Evolutionary conservation across 345 rosid genomes (phyloP).

Genomic region (Rhodamnia argentea): DNA sequence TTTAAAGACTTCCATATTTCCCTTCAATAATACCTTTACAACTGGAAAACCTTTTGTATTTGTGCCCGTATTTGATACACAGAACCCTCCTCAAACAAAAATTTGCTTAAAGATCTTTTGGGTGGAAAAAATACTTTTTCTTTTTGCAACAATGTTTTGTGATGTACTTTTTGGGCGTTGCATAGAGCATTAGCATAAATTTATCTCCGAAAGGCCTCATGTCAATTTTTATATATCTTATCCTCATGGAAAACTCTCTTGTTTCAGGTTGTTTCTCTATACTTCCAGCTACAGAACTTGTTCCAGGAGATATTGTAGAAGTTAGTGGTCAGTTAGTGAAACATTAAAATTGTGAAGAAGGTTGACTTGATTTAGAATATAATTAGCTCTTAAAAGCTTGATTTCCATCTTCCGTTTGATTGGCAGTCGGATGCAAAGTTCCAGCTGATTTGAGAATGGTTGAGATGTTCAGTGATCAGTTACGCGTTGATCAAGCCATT

Average conservation of each 20-base stretch:
- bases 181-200: neutral
- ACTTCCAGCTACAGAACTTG: conserved; percentile 89
- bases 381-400: neutral
- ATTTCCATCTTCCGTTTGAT: neutral
- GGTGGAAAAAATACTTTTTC: neutral
- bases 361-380: neutral
- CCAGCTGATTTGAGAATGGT: conserved; percentile 98
- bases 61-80: neutral
- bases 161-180: neutral
- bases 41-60: neutral
- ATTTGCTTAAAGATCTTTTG: neutral
- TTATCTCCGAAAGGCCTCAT: neutral
- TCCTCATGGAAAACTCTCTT: neutral
- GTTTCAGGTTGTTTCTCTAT: conserved; percentile 93
- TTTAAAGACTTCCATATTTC: neutral
- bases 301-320: conserved; percentile 97
- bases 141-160: neutral
- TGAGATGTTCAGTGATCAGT: conserved; percentile 81
- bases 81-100: neutral
- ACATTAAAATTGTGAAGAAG: neutral
- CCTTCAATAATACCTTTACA: neutral
- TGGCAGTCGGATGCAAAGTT: conserved; percentile 87
- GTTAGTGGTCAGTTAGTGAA: conserved; percentile 51
- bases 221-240: neutral
- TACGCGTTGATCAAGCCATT: conserved; percentile 98